These are phyloP conservation scores for Schizothecium vesticola DNA, from an alignment of 495 filamentous ascomycete species.

Conservation along the genomic window DNA sequence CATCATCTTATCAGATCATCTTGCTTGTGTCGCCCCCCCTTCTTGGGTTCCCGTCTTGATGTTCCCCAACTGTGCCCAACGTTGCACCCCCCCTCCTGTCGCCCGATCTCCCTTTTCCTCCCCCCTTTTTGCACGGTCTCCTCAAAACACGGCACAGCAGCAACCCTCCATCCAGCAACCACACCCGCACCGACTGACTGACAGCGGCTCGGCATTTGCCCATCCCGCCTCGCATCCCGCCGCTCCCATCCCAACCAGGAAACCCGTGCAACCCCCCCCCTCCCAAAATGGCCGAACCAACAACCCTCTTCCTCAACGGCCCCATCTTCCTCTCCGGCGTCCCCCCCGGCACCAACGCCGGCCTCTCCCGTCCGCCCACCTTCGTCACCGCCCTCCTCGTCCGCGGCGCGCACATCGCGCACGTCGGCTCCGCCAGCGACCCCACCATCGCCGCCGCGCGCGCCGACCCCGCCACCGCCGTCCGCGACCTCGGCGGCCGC, in stretches of 20 bases:
- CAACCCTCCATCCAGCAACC: neutral
- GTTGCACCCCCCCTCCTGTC: neutral
- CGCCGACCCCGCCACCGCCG: conserved; percentile 23
- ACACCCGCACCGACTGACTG: neutral
- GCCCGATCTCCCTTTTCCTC: neutral
- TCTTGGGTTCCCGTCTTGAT: neutral
- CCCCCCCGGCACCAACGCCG: conserved; percentile 24
- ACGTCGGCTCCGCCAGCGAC: conserved; percentile 41
- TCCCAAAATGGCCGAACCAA: conserved; percentile 11
- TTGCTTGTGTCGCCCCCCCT: neutral
- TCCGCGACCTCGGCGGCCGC: conserved; percentile 43
- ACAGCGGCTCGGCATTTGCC: neutral
- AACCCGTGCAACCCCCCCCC: neutral
- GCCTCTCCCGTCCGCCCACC: conserved; percentile 19
- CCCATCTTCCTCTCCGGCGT: conserved; percentile 23
- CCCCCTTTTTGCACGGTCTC: neutral
- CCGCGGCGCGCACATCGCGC: conserved; percentile 29
- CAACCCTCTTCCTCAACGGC: conserved; percentile 33
- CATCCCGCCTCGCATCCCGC: neutral
- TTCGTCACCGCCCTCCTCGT: conserved; percentile 39
- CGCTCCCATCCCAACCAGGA: conserved; percentile 5
- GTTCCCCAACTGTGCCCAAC: neutral
- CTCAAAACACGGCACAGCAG: neutral
- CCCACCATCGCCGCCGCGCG: conserved; percentile 28
- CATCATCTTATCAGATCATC: conserved; percentile 10